Evolutionary conservation across 768 basidiomycete genomes (phyloP).

Genomic region (Phlebiopsis gigantea): DNA sequence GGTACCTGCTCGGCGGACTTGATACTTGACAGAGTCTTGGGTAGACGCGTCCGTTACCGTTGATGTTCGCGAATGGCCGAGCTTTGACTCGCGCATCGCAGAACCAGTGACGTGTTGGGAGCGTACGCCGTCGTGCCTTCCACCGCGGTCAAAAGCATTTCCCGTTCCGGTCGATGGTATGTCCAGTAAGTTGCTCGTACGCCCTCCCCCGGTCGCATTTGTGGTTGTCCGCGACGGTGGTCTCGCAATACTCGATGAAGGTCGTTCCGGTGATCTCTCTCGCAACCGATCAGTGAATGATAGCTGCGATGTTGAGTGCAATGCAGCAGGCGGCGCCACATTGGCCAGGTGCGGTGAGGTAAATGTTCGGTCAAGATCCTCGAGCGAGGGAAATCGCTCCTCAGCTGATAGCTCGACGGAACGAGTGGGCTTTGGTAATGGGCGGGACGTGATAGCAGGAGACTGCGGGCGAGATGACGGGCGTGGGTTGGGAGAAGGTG

Average conservation of each 20-base stretch:
- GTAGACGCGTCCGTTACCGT: neutral
- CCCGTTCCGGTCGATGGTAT: constrained; percentile 2
- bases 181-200: constrained; percentile 4
- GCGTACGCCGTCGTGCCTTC: constrained; percentile 36
- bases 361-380: constrained; percentile 68
- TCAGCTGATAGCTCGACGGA: constrained; percentile 44
- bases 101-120: constrained; percentile 55
- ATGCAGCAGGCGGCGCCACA: constrained; percentile 2
- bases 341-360: constrained; percentile 11
- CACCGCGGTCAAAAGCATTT: neutral
- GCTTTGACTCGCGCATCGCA: constrained; percentile 39
- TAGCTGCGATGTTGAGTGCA: constrained; percentile 9
- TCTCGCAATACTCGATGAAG: neutral
- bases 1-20: neutral
- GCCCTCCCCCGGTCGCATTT: neutral
- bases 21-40: neutral
- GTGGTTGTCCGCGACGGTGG: constrained; percentile 3
- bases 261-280: neutral
- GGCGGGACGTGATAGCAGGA: neutral
- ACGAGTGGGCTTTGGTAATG: constrained; percentile 13
- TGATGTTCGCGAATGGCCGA: neutral
- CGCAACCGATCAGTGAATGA: constrained; percentile 4
- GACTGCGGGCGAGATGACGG: constrained; percentile 15
- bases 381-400: constrained; percentile 81
- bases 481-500: constrained; percentile 18